phyloP scores from a whole-genome alignment of 805 yeast species.

The Saccharomyces kudriavzevii region DNA sequence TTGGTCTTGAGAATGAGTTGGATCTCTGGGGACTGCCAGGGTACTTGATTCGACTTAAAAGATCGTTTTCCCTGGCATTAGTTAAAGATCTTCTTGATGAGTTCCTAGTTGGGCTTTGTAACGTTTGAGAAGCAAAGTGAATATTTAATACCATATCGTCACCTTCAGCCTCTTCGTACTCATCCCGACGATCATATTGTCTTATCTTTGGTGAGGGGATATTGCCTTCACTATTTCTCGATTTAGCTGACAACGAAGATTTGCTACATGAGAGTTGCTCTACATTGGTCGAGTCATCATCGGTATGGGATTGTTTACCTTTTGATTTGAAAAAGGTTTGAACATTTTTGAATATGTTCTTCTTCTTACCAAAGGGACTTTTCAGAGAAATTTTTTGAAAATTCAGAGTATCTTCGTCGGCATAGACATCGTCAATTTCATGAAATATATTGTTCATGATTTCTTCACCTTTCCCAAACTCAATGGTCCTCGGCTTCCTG shows the following conservation, averaged over 20 bases:
- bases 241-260: constrained; percentile 7
- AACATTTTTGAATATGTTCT: constrained; percentile 18
- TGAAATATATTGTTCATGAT: background rate
- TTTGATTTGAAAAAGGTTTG: constrained; percentile 17
- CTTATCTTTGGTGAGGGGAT: background rate
- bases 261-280: constrained; percentile 3
- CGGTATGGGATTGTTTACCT: constrained; percentile 2
- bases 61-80: background rate
- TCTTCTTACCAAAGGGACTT: constrained; percentile 15
- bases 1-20: background rate
- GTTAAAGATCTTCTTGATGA: background rate
- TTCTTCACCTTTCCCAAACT: background rate
- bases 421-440: background rate
- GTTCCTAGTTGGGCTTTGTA: background rate
- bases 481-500: background rate
- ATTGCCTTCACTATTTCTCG: constrained; percentile 2
- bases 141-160: constrained; percentile 3
- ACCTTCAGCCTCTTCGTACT: background rate
- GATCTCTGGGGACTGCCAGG: background rate
- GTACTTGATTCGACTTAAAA: background rate
- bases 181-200: background rate
- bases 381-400: constrained; percentile 12
- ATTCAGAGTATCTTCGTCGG: constrained; percentile 1
- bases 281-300: constrained; percentile 1
- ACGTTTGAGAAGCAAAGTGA: constrained; percentile 10